Conservation (phyloP, 148 eudicot genomes). For the Camellia japonica region DNA sequence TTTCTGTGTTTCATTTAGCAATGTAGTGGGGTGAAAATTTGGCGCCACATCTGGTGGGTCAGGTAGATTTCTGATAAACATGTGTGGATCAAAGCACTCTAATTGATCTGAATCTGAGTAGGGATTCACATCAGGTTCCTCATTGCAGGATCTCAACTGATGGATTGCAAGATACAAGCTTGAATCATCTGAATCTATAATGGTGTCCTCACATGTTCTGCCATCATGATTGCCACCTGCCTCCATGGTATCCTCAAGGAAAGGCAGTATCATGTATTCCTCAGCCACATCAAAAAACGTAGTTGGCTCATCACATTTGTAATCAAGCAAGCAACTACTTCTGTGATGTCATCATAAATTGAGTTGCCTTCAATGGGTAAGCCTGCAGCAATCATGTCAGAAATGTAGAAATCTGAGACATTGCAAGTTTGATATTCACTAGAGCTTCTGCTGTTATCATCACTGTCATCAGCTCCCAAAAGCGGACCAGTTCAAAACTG, state of each 20-base stretch:
- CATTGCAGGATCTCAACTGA: conserved; percentile 60
- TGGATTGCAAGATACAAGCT: conserved; percentile 78
- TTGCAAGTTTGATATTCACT: conserved; percentile 68
- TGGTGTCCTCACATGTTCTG: conserved; percentile 36
- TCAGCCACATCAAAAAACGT: conserved; percentile 56
- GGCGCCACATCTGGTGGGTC: conserved; percentile 56
- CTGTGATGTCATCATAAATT: conserved; percentile 41
- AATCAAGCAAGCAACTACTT: conserved; percentile 46
- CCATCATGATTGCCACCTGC: conserved; percentile 34
- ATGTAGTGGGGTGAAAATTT: conserved; percentile 32
- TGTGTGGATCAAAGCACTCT: conserved; percentile 73
- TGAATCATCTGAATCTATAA: conserved; percentile 42
- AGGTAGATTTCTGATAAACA: conserved; percentile 68
- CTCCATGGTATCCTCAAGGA: conserved; percentile 55
- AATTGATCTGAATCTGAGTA: conserved; percentile 53
- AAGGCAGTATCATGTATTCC: conserved; percentile 56
- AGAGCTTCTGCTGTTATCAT: conserved; percentile 65
- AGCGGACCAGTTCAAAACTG: neutral
- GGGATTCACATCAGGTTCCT: conserved; percentile 51
- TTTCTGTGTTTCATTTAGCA: conserved; percentile 45
- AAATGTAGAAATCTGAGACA: conserved; percentile 69
- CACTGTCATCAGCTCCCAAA: conserved; percentile 58
- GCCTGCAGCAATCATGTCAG: conserved; percentile 73
- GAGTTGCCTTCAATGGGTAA: conserved; percentile 47
- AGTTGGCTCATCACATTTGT: conserved; percentile 54